Evolutionary conservation across 1,284 basidiomycete species (phyloP).

Genomic region (Hortiboletus rubellus): DNA sequence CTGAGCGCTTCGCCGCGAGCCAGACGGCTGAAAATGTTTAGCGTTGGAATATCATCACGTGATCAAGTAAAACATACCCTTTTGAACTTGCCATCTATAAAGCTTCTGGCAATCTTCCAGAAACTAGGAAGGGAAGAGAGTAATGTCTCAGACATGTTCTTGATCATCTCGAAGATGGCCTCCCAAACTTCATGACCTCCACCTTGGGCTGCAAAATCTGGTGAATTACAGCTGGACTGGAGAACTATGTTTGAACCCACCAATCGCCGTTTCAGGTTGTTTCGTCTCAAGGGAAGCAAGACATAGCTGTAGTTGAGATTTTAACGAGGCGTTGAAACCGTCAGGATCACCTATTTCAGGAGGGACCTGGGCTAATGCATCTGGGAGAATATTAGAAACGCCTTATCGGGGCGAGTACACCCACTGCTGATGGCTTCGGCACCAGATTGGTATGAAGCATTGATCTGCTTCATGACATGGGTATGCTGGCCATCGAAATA

Average conservation of each 20-base stretch:
- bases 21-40: conserved; percentile 24
- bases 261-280: conserved; percentile 59
- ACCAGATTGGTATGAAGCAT: conserved; percentile 60
- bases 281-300: conserved; percentile 62
- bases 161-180: conserved; percentile 71
- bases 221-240: neutral
- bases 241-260: conserved; percentile 43
- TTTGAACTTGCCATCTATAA: conserved; percentile 89
- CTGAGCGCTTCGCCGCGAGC: conserved; percentile 68
- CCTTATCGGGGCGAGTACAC: conserved; percentile 20
- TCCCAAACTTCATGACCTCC: conserved; percentile 80
- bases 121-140: conserved; percentile 82
- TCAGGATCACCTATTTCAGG: conserved; percentile 40
- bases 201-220: conserved; percentile 44
- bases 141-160: conserved; percentile 69
- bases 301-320: conserved; percentile 56
- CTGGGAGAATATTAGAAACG: conserved; percentile 33
- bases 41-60: neutral
- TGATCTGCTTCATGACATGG: conserved; percentile 81
- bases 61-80: conserved; percentile 51
- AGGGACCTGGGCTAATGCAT: conserved; percentile 43
- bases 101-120: conserved; percentile 90
- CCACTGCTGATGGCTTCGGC: conserved; percentile 58
- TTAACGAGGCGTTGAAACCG: conserved; percentile 45
- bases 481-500: conserved; percentile 94